Base-by-base conservation (phyloP, 768 basidiomycete species). In the Epithele typhae region DNA sequence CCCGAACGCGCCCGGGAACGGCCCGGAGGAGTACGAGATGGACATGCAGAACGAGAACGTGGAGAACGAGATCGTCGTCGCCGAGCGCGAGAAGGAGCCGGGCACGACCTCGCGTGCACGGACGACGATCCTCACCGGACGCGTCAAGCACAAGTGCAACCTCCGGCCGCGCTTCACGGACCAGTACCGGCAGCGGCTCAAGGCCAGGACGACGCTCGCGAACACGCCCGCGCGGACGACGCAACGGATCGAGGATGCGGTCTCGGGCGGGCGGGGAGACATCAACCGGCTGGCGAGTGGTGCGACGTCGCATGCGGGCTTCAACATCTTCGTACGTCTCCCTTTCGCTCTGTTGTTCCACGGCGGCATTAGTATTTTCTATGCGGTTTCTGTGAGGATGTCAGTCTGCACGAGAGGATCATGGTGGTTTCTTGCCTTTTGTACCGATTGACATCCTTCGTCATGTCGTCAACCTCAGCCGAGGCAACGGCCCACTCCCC, bases 11-110 rank as follows among this genome's bases (percentile, higher is more conserved):
- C 71, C 69, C 11, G 75, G 52, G 19, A 62, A 59, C 23, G 62
- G 60, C 15, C 61, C 59, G 4, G 85, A 87, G 57, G 77, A 82
- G 64, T 97, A 92, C 68, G 88, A 92, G 56, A 73, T 97, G 25
- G 84, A 90, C 35, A 90, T 95, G 79, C 81, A 92, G 35, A 86
- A 90, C 52, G 84, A 90, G 52, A 66, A 78, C 25, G 85, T 90
- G 8, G 87, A 88, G 56, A 93, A 92, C 67, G 84, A 92, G 64
- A 76, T 88, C 46, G 87, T 92, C 23, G 78, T 92, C 27, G 89
- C 88, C 0, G 88, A 92, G 64, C 79, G 84, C 43, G 83, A 84
- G 19, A 91, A 88, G 58, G 85, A 72, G 42, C 60, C 74, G 30
- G 64, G 71, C 24, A 63, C 6, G 9, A 63, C 70, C 52, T 45